phyloP scores from a whole-genome alignment of 75 land plant species.

The Cryptomeria japonica region DNA sequence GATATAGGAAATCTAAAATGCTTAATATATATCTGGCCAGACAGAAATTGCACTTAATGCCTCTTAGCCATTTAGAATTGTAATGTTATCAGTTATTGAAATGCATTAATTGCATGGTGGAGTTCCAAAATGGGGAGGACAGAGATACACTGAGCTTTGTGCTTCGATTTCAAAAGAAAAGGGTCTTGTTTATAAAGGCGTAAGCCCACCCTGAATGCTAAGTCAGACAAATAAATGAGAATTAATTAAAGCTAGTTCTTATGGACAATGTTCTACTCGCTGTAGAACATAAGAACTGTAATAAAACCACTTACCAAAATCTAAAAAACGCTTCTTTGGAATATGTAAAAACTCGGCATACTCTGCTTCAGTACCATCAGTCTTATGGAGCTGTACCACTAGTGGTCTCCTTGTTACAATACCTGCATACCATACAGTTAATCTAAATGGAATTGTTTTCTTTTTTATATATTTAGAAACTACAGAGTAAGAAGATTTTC shows the following conservation, averaged over 20 bases:
- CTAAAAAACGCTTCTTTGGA: conserved; percentile 30
- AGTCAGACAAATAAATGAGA: not conserved
- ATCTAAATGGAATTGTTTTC: not conserved
- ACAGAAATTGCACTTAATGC: no score
- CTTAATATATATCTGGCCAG: no score
- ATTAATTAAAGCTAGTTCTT: not conserved
- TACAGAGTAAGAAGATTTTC: not conserved
- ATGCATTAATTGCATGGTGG: not conserved
- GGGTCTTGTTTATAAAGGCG: not conserved
- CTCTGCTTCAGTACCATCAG: conserved; percentile 22
- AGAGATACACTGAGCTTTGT: not conserved
- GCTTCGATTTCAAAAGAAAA: not conserved
- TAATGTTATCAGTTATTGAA: no score
- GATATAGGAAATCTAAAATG: no score
- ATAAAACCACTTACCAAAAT: conserved; percentile 19
- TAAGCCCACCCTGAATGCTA: not conserved
- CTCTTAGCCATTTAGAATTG: no score
- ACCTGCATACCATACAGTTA: conserved; percentile 17
- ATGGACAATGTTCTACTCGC: not conserved
- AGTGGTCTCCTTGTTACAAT: conserved; percentile 43
- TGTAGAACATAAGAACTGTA: not conserved
- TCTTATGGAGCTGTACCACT: conserved; percentile 34
- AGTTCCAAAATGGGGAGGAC: not conserved
- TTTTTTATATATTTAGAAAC: not conserved
- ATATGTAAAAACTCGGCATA: conserved; percentile 15